Evolutionary conservation across 1,284 basidiomycete genomes (phyloP).

Genomic region (Moesziomyces sp.): DNA sequence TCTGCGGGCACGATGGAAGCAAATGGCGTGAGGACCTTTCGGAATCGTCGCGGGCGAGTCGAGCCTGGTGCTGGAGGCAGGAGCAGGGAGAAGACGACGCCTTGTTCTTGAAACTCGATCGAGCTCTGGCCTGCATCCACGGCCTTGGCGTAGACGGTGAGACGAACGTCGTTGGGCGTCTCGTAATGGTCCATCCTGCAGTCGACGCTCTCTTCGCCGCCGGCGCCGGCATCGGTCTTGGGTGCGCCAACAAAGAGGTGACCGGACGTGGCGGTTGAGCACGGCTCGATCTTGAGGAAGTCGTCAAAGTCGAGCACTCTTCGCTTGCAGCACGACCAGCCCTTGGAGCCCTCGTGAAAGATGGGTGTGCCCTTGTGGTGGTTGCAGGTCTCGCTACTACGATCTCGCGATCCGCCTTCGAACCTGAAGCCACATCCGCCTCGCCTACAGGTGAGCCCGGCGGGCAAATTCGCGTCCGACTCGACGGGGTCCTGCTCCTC

Average conservation of each 20-base stretch:
- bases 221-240: constrained; percentile 16
- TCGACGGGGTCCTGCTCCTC: constrained; percentile 42
- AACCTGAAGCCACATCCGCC: constrained; percentile 47
- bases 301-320: constrained; percentile 66
- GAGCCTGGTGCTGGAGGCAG: constrained; percentile 51
- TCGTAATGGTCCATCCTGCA: constrained; percentile 67
- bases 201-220: constrained; percentile 44
- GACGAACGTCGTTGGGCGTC: constrained; percentile 61
- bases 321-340: constrained; percentile 65
- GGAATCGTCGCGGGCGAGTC: constrained; percentile 46
- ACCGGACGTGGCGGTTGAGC: constrained; percentile 53
- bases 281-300: constrained; percentile 64
- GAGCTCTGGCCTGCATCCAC: constrained; percentile 50
- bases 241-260: constrained; percentile 58
- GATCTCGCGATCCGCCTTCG: constrained; percentile 36
- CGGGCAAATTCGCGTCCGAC: constrained; percentile 19
- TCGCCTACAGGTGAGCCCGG: constrained; percentile 51
- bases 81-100: constrained; percentile 52
- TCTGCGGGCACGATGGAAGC: constrained; percentile 44
- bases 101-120: constrained; percentile 52
- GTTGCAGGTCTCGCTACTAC: constrained; percentile 49
- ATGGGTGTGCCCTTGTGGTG: constrained; percentile 63
- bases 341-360: constrained; percentile 67
- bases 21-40: constrained; percentile 52
- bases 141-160: constrained; percentile 64